A percentile compares a stretch with the other conserved stretches of the same genome.
phyloP scores from a whole-genome alignment of 345 rosid species.

The Eutrema heterophyllum region DNA sequence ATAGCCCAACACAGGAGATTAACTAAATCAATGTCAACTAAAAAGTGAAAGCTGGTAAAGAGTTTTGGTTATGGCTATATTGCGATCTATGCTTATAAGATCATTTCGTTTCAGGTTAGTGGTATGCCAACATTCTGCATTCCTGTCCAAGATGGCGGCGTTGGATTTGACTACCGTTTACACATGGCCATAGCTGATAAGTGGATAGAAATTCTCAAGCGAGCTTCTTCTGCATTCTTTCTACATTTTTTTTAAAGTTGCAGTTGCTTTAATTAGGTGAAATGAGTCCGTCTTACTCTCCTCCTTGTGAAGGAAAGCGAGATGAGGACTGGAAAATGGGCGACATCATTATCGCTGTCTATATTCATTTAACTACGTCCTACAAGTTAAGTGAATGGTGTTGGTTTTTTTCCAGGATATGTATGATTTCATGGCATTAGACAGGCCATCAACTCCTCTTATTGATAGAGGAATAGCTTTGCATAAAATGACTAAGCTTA shows the following conservation, averaged over 20 bases:
- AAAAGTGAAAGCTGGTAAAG: not conserved
- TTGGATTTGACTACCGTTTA: conserved; percentile 95
- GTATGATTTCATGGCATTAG: conserved; percentile 97
- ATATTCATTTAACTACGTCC: not conserved
- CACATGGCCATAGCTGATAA: conserved; percentile 98
- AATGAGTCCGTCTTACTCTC: not conserved
- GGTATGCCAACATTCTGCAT: conserved; percentile 97
- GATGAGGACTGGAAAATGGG: conserved; percentile 94
- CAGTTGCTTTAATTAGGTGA: conserved; percentile 1
- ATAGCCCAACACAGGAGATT: too few species aligned
- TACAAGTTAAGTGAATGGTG: not conserved
- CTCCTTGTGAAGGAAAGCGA: conserved; percentile 52
- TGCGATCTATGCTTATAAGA: not conserved
- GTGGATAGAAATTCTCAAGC: conserved; percentile 94
- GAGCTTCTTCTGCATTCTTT: conserved; percentile 13
- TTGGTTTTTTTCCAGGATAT: conserved; percentile 59
- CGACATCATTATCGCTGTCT: conserved; percentile 39
- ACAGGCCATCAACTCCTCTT: conserved; percentile 72
- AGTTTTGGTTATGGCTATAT: not conserved
- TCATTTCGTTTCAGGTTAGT: conserved; percentile 61
- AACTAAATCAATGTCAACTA: too few species aligned
- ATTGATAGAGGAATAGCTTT: conserved; percentile 95
- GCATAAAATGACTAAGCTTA: conserved; percentile 95
- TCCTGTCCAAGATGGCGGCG: conserved; percentile 89
- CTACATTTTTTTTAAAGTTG: not conserved